Conservation (phyloP, 495 filamentous ascomycete genomes). For the Bathelium albidoporum region DNA sequence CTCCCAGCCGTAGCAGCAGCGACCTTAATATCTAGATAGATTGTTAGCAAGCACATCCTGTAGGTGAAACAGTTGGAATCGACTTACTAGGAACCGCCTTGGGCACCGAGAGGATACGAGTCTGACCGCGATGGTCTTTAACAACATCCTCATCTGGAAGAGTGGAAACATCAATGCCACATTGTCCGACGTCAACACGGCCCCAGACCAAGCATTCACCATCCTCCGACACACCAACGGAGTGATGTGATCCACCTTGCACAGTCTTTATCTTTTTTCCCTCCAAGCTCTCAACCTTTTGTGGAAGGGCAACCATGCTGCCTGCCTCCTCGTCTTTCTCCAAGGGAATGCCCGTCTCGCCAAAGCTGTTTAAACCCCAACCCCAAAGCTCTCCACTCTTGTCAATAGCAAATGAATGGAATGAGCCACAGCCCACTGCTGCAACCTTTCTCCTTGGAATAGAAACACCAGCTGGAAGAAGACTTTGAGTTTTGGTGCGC, state of each 20-base stretch:
- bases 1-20: conserved; percentile 34
- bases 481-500: conserved; percentile 47
- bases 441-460: conserved; percentile 49
- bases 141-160: conserved; percentile 47
- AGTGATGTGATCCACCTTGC: conserved; percentile 60
- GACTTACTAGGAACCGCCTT: conserved; percentile 35
- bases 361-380: conserved; percentile 86
- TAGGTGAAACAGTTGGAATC: not conserved
- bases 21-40: conserved; percentile 8
- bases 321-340: conserved; percentile 58
- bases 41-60: not conserved
- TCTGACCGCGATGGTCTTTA: conserved; percentile 42
- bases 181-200: conserved; percentile 52
- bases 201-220: conserved; percentile 61
- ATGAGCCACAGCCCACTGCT: conserved; percentile 51
- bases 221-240: conserved; percentile 48
- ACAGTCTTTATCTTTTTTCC: conserved; percentile 43
- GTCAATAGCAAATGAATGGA: conserved; percentile 70
- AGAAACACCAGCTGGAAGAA: conserved; percentile 60
- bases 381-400: conserved; percentile 59
- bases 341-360: conserved; percentile 61
- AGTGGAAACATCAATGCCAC: conserved; percentile 43
- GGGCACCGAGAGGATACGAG: conserved; percentile 49
- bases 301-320: conserved; percentile 45
- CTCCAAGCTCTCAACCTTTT: conserved; percentile 47